Base-by-base conservation (phyloP, 2,329 filamentous ascomycete species). In the Xylaria sp. region DNA sequence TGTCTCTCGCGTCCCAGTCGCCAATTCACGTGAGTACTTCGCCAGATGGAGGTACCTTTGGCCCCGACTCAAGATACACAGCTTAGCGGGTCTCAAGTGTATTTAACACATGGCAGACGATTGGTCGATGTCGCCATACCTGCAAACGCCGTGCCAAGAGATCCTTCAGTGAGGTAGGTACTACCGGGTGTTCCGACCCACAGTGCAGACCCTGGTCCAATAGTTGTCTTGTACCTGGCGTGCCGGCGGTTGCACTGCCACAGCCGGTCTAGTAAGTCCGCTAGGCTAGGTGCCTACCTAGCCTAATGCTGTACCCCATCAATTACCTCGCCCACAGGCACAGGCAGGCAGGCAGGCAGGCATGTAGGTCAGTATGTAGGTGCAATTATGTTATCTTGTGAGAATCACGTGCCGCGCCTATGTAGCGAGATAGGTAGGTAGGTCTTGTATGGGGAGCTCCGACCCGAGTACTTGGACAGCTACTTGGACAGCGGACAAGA, bases 11-110 rank as follows among this genome's bases (percentile, higher is more conserved):
- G 71, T 67, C 47, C 57, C 15, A 48, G 54, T 67, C 71, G 69
- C 71, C 67, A 55, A 63, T 38, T 72, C 71, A 73, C 70, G 71
- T 73, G 71, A 72, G 63, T 65, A 64, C 55, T 49, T 63, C 63
- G 66, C 63, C 57, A 65, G 40, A 17, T 23, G 40, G 38, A 29
- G 29, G 19, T 33, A 56, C 52, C 56, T 48, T 47, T n/a, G 27
- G n/a, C 27, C n/a, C 47, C n/a, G 27, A 25, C 49, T 47, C 35
- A 11, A 19, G 21, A 40, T 53, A 33, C 49, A 47, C 2, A 23
- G n/a, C 9, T 21, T 17, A 44, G n/a, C 21, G 19, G n/a, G 54
- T 29, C 31, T 29, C 5, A 9, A 13, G 7, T 7, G n/a, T 17
- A n/a, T 27, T 25, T 19, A 8, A 40, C 47, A 40, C 13, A 3